These are phyloP conservation scores for Xylaria grammica DNA, from an alignment of 495 filamentous ascomycete species.

Conservation along the genomic window DNA sequence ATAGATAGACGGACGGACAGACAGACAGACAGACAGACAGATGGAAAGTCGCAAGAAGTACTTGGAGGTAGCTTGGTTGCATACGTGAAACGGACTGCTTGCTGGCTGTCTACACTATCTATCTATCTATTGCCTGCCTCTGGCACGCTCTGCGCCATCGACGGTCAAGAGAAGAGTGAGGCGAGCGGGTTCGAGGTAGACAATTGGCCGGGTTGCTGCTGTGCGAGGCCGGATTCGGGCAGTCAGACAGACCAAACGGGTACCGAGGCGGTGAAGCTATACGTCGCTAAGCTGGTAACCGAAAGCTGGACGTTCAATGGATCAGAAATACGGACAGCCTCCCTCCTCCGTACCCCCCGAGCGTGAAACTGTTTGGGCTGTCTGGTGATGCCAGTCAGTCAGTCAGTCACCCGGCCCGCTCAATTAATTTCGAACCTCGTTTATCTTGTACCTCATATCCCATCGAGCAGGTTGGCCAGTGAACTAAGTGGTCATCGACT, in stretches of 20 bases:
- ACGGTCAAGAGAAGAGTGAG: neutral
- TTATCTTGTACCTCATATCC: neutral
- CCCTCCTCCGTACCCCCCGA: conserved; percentile 1
- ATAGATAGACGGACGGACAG: neutral
- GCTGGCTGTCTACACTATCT: neutral
- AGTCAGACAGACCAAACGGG: neutral
- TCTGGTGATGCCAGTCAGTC: neutral
- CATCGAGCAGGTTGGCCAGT: neutral
- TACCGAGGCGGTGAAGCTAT: neutral
- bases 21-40: too few relatives aligned
- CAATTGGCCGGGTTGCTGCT: neutral
- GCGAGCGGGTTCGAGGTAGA: neutral
- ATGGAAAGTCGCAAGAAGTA: neutral
- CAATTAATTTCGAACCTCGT: neutral
- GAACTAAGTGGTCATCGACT: neutral
- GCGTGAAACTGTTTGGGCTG: neutral
- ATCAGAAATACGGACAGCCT: neutral
- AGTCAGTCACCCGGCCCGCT: neutral
- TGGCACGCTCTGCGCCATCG: neutral
- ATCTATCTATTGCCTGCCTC: neutral
- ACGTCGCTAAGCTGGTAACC: neutral
- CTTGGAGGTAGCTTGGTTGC: conserved; percentile 1
- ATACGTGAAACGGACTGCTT: neutral
- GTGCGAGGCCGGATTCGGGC: neutral
- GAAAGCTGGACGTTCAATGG: neutral